Base-by-base conservation (phyloP, 2,329 filamentous ascomycete species). In the Mariannaea elegans region DNA sequence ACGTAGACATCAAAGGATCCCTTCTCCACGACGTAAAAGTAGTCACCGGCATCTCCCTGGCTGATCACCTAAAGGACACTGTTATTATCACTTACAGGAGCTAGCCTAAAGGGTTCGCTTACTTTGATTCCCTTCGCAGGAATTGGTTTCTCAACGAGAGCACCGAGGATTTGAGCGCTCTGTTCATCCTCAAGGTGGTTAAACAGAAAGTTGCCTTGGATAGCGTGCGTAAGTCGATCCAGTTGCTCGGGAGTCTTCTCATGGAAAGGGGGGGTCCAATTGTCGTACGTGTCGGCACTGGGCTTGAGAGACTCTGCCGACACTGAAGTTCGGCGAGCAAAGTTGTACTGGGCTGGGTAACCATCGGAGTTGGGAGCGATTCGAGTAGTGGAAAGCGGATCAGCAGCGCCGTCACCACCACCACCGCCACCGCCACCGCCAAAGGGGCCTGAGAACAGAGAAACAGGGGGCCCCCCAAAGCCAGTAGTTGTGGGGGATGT, bases 231-330 rank as follows among this genome's bases (percentile, higher is more conserved):
- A 62, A 99, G 84, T 56, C 95, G 90, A 16, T 83, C 80, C 44
- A 96, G 78, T 79, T 98, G 95, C 13, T 97, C 93, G 1, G 83
- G 73, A 0, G 91, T 87, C 82, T 99, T 99, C 64, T 88, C 86
- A 75, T 95, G 93, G 70, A 86, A 86, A 2, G 95, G 95, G 8
- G 95, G 93, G 27, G 89, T 86, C 94, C 94, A 99, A 77, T 92
- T 95, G 75, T 95, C 93, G 71, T 92, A 90, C 57, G 87, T 87
- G 61, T 93, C 90, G 29, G 91, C 89, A 47, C 89, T 91, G 16
- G 95, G 95, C 77, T 97, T 97, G 72, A 98, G 84, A 2, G 94
- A 97, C 79, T 99, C 95, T 49, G 95, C 95, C 38, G 95, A 98
- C 52, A 99, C 95, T 3, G 95, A 98, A 36, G 94, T 97, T 71